Conservation (phyloP, 2,329 filamentous ascomycete species). For the Drechslerella coelobrocha region DNA sequence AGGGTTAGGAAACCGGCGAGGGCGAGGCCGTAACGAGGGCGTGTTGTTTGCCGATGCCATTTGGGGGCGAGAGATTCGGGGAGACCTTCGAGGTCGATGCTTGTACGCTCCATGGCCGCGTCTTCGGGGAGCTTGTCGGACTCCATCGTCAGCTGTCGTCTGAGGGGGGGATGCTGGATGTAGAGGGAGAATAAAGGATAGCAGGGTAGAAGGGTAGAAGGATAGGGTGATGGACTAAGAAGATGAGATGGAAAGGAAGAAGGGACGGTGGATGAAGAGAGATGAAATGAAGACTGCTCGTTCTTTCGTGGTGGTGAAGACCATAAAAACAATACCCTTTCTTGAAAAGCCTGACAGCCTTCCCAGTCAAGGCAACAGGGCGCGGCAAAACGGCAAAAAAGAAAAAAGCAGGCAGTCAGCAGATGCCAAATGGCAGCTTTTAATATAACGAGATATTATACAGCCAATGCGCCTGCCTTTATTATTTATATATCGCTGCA, state of each 20-base stretch:
- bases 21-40: conserved; percentile 8
- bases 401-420: no score
- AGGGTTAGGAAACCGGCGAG: conserved; percentile 11
- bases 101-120: conserved; percentile 17
- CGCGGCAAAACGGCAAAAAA: no score
- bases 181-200: not conserved
- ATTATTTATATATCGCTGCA: no score
- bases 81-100: conserved; percentile 36
- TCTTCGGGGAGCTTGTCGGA: not conserved
- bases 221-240: not conserved
- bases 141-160: not conserved
- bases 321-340: no score
- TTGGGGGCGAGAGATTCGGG: conserved; percentile 20
- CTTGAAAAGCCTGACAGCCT: no score
- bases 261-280: not conserved
- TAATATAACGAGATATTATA: no score
- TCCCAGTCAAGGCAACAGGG: no score
- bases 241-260: not conserved
- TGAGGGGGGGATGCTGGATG: no score
- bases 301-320: not conserved
- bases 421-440: no score
- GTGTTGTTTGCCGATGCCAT: conserved; percentile 1
- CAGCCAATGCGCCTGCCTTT: no score
- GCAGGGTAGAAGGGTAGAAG: not conserved
- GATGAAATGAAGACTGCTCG: not conserved